These are phyloP conservation scores for Marasmius oreades DNA, from an alignment of 1,284 basidiomycete species.

Conservation along the genomic window DNA sequence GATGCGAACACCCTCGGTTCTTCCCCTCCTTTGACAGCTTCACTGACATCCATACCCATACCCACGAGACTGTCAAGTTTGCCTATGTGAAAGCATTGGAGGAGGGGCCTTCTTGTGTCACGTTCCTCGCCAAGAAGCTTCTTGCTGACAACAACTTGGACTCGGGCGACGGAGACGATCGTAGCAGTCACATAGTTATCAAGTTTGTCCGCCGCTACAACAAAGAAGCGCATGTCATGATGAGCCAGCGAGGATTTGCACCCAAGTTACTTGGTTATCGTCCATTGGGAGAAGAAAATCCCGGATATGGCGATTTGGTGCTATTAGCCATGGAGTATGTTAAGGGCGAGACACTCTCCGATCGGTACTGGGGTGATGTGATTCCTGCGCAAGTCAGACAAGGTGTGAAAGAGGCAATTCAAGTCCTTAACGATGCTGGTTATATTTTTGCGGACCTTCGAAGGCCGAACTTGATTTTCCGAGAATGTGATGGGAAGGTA, in stretches of 20 bases:
- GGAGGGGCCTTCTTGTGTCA: slow-evolving; percentile 2
- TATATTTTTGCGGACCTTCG: no score
- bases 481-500: no score
- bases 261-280: no score
- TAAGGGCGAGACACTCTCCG: no score
- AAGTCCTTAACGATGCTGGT: no score
- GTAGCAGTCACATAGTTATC: slow-evolving; percentile 7
- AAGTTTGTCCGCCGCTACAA: slow-evolving; percentile 16
- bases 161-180: not conserved
- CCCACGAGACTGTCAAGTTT: not conserved
- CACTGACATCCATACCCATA: not conserved
- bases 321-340: no score
- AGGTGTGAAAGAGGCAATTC: no score
- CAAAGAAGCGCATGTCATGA: slow-evolving; percentile 8
- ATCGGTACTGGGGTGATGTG: no score
- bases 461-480: no score
- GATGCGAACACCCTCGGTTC: slow-evolving; percentile 2
- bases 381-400: no score
- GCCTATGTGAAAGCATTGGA: slow-evolving; percentile 4
- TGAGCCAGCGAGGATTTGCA: slow-evolving; percentile 11
- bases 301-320: no score
- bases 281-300: no score
- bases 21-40: slow-evolving; percentile 10
- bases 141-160: not conserved
- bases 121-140: slow-evolving; percentile 1